Conservation (phyloP, 306 rosid species). For the Fagus sylvatica region DNA sequence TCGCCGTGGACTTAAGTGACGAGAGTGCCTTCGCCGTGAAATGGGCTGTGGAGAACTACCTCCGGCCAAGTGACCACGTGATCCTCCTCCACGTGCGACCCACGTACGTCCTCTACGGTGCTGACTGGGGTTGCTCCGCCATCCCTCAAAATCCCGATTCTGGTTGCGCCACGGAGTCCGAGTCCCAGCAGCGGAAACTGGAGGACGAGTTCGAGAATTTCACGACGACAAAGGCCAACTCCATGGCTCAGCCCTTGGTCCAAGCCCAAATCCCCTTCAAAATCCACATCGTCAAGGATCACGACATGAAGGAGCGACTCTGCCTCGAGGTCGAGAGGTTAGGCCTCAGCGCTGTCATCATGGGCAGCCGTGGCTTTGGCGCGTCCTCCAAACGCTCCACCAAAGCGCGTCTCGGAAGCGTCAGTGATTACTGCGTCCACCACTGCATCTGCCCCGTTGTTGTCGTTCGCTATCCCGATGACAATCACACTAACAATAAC, state of each 20-base stretch:
- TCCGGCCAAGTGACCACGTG: conserved; percentile 80
- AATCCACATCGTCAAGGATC: conserved; percentile 91
- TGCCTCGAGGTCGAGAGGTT: conserved; percentile 95
- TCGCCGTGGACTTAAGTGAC: conserved; percentile 90
- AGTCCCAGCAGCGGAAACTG: conserved; percentile 53
- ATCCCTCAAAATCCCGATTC: background rate
- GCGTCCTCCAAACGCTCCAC: conserved; percentile 49
- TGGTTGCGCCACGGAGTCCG: background rate
- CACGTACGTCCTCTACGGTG: conserved; percentile 82
- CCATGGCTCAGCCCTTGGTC: conserved; percentile 65
- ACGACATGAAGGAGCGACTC: conserved; percentile 88
- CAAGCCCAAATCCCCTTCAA: conserved; percentile 72
- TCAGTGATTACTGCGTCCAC: conserved; percentile 83
- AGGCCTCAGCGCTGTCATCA: conserved; percentile 80
- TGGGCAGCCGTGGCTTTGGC: conserved; percentile 94
- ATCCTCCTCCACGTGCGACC: conserved; percentile 91
- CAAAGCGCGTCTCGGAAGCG: conserved; percentile 74
- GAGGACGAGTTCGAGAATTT: conserved; percentile 78
- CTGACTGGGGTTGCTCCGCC: conserved; percentile 76
- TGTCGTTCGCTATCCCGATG: conserved; percentile 72
- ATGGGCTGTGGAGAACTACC: conserved; percentile 91
- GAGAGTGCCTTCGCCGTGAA: conserved; percentile 90
- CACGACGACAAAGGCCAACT: conserved; percentile 62
- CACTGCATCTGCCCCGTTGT: conserved; percentile 94
- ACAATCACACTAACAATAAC: conserved; percentile 22